These are phyloP conservation scores for Penicillium psychrosexuale DNA, from an alignment of 2,329 filamentous ascomycete species.

Conservation along the genomic window DNA sequence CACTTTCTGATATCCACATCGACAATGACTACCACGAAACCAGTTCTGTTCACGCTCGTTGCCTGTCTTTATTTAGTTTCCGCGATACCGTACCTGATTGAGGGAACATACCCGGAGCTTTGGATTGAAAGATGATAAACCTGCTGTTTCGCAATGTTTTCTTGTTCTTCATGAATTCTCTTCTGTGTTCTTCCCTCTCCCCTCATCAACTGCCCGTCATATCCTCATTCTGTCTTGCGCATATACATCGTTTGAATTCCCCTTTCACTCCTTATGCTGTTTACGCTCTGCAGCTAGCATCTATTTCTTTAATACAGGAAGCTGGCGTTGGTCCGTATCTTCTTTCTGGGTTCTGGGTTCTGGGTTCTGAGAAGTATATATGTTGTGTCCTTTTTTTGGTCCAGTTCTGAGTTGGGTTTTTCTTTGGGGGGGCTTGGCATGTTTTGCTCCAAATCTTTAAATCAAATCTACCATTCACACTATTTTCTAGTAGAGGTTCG, in stretches of 20 bases:
- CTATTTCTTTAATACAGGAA: slow-evolving; percentile 25
- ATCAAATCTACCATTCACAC: not conserved
- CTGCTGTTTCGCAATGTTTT: slow-evolving; percentile 1
- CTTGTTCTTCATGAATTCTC: slow-evolving; percentile 1
- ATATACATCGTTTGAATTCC: slow-evolving; percentile 5
- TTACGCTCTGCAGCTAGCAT: slow-evolving; percentile 1
- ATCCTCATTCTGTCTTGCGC: not conserved
- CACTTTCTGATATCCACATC: slow-evolving; percentile 25
- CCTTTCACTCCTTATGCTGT: not conserved
- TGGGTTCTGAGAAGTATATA: slow-evolving; percentile 3
- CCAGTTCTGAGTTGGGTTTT: not conserved
- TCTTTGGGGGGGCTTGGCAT: not conserved
- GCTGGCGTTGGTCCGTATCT: slow-evolving; percentile 18
- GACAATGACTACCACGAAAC: not conserved
- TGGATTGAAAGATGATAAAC: slow-evolving; percentile 14
- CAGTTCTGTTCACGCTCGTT: not conserved
- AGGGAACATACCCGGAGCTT: slow-evolving; percentile 9
- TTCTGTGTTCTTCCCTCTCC: not conserved
- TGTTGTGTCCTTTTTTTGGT: not conserved
- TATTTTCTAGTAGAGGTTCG: not conserved
- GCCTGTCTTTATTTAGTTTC: not conserved
- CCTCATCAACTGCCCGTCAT: not conserved
- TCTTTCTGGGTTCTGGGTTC: slow-evolving; percentile 22
- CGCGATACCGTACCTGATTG: not conserved
- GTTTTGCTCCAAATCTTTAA: not conserved